Percentiles rank a stretch among this genome's conserved stretches.
Conservation (phyloP, 2,329 filamentous ascomycete genomes). For the Botryotinia convoluta region DNA sequence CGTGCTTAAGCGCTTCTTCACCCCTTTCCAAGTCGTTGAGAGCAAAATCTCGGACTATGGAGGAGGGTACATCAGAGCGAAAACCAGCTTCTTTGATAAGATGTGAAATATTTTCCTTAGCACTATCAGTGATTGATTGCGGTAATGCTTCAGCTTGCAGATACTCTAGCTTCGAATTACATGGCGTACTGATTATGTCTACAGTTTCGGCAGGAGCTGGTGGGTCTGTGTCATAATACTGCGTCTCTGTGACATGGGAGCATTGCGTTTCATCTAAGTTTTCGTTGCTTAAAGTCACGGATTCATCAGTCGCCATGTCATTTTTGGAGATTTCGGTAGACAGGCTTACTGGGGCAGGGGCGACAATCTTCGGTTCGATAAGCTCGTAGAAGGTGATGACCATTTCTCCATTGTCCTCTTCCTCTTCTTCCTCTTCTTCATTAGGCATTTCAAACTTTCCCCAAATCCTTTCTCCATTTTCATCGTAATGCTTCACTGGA, state of each 20-base stretch:
- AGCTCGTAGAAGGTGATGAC: constrained; percentile 60
- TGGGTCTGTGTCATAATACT: constrained; percentile 24
- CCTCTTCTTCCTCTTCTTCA: constrained; percentile 55
- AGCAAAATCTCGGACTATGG: constrained; percentile 35
- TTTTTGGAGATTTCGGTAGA: constrained; percentile 15
- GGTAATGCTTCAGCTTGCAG: constrained; percentile 31
- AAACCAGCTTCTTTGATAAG: constrained; percentile 50
- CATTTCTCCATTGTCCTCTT: constrained; percentile 59
- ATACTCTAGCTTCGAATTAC: constrained; percentile 2
- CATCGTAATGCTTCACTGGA: constrained; percentile 59
- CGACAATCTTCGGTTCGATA: constrained; percentile 65
- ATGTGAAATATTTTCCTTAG: constrained; percentile 43
- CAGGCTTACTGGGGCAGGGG: constrained; percentile 39
- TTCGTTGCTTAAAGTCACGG: constrained; percentile 13
- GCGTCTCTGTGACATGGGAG: constrained; percentile 35
- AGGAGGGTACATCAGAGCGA: constrained; percentile 45
- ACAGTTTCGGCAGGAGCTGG: not conserved
- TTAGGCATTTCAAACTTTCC: constrained; percentile 74
- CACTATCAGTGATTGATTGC: constrained; percentile 29
- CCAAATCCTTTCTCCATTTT: constrained; percentile 70
- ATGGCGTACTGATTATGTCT: not conserved
- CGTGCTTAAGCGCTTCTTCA: constrained; percentile 29
- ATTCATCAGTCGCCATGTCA: constrained; percentile 17
- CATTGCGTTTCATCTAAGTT: constrained; percentile 26
- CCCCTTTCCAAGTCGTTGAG: constrained; percentile 33